Base-by-base conservation (phyloP, 768 basidiomycete genomes). In the Chlorophyllum brunneum region DNA sequence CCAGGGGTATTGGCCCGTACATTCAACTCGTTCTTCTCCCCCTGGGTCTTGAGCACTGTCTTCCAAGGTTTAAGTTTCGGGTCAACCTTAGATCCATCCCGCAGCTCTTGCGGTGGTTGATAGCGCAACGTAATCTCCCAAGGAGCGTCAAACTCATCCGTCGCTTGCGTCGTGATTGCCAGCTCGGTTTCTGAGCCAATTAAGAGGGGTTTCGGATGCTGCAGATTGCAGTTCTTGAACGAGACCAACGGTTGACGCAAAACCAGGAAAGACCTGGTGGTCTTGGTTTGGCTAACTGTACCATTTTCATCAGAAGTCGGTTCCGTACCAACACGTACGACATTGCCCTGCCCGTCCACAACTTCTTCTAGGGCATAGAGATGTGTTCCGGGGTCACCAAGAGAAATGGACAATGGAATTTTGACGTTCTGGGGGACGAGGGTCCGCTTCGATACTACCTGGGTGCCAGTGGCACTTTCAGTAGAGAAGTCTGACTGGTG, bases 271-370 rank as follows among this genome's bases (percentile, higher is more conserved):
- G 86, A 80, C 20, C 87, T 78, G 26, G 73, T 78, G 1, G 73
- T 78, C 46, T 75, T 74, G 6, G 75, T 71, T 54, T 77, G 73
- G 34, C 65, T 63, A 5, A 64, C 58, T 6, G 69, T 61, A 27
- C 59, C 56, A 31, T 59, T 39, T 20, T 61, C 48, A n/a, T 49
- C 38, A 11, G 54, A 48, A 24, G 57, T 50, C n/a, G 61, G 52
- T 20, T 67, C 74, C 47, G 64, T 67, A 27, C 67, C 69, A 27
- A 79, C 73, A 24, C 65, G 72, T n/a, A 90, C 73, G 9, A 79
- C 63, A 61, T 98, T 97, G 13, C 91, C 92, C 46, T 87, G 71
- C 11, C 84, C 81, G 61, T 97, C 95, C n/a, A 80, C 79, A 22
- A 98, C 79, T 59, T 85, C 83, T 60, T 95, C 88, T 22, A 97